These are phyloP conservation scores for Diphasiastrum complanatum DNA, from an alignment of 83 land plant species.

Conservation along the genomic window DNA sequence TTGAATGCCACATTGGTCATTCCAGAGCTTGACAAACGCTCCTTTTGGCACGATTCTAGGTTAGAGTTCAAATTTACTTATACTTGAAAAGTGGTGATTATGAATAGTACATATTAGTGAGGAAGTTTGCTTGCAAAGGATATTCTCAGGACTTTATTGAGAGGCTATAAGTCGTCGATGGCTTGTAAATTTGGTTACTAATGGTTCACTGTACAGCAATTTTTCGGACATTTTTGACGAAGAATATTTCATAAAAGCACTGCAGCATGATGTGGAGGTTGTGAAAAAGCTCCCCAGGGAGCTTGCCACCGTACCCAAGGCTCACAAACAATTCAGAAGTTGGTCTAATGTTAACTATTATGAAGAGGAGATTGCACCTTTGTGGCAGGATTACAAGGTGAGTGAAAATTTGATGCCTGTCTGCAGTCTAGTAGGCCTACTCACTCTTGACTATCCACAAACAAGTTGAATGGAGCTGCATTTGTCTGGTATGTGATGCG, in stretches of 20 bases:
- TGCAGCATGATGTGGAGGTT: slow-evolving; percentile 65
- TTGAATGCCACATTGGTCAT: slow-evolving; percentile 14
- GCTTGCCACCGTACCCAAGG: slow-evolving; percentile 42
- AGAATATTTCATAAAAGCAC: slow-evolving; percentile 63
- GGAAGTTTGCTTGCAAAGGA: no score
- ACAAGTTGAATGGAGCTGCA: no score
- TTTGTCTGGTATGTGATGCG: no score
- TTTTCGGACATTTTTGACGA: slow-evolving; percentile 96
- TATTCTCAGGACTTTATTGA: no score
- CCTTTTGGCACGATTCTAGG: slow-evolving; percentile 14
- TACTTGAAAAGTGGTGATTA: no score
- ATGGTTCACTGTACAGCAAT: slow-evolving; percentile 66
- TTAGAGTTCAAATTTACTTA: no score
- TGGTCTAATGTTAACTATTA: slow-evolving; percentile 93
- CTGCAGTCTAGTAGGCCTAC: no score
- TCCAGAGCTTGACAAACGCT: slow-evolving; percentile 6
- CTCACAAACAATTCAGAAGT: slow-evolving; percentile 74
- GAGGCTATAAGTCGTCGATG: no score
- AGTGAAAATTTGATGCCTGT: no score
- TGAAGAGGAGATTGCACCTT: slow-evolving; percentile 60
- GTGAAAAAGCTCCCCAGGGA: slow-evolving; percentile 76
- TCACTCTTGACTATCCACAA: no score
- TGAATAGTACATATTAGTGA: no score
- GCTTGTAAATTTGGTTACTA: no score
- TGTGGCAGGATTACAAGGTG: slow-evolving; percentile 77